Evolutionary conservation across 169 alveolate species (phyloP).

Genomic region (Cyclospora cayetanensis): DNA sequence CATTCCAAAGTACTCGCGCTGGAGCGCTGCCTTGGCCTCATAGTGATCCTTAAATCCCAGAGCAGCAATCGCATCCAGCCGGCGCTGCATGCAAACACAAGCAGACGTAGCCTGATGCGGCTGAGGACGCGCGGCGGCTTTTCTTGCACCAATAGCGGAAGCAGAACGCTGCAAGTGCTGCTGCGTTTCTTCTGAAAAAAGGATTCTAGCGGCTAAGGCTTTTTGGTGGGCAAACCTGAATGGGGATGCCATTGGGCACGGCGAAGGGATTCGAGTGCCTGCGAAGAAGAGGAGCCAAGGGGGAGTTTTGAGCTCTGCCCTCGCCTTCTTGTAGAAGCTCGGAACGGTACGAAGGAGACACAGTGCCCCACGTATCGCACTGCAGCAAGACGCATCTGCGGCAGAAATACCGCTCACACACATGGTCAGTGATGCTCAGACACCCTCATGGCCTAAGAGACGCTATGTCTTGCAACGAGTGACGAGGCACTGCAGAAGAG

Average conservation of each 20-base stretch:
- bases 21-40: conserved; percentile 85
- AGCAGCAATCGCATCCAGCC: conserved; percentile 77
- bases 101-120: neutral
- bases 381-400: conserved; percentile 87
- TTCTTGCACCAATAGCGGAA: neutral
- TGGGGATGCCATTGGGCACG: conserved; percentile 91
- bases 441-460: too few relatives aligned
- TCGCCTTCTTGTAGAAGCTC: conserved; percentile 77
- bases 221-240: conserved; percentile 66
- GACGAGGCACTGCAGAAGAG: too few relatives aligned
- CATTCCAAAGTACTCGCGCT: conserved; percentile 85
- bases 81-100: conserved; percentile 37
- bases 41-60: conserved; percentile 83
- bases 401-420: neutral
- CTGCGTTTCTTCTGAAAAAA: too few relatives aligned
- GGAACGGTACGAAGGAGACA: conserved; percentile 89
- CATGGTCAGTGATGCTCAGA: too few relatives aligned
- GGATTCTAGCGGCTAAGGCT: neutral
- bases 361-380: conserved; percentile 94
- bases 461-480: too few relatives aligned
- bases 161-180: too few relatives aligned
- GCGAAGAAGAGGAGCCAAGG: conserved; percentile 82
- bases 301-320: conserved; percentile 75
- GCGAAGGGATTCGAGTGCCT: conserved; percentile 88
- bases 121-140: neutral